These are phyloP conservation scores for Candida xyloterini DNA, from an alignment of 805 yeast species.

Conservation along the genomic window DNA sequence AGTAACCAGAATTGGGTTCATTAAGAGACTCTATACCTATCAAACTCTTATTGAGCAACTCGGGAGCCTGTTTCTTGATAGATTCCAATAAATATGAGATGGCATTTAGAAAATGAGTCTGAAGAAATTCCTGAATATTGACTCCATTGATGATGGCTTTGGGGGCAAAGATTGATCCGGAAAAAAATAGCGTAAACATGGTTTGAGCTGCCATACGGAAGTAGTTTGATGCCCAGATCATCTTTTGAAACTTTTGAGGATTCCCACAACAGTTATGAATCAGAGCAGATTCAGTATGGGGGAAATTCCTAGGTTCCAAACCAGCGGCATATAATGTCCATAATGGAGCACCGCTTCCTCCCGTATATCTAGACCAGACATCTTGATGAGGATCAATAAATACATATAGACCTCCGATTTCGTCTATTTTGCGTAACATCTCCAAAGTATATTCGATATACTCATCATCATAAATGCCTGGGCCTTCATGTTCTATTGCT, in stretches of 20 bases:
- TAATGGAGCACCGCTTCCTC: conserved; percentile 92
- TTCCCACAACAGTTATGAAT: conserved; percentile 57
- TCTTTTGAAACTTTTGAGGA: conserved; percentile 59
- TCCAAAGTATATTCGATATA: conserved; percentile 68
- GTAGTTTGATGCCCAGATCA: conserved; percentile 93
- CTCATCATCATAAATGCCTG: conserved; percentile 75
- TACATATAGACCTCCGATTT: conserved; percentile 72
- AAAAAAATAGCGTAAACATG: conserved; percentile 84
- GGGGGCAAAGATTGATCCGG: conserved; percentile 76
- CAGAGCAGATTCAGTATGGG: conserved; percentile 73
- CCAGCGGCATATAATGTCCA: conserved; percentile 94
- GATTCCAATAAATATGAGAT: conserved; percentile 44
- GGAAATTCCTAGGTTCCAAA: conserved; percentile 70
- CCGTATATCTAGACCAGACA: conserved; percentile 85
- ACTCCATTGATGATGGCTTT: conserved; percentile 64
- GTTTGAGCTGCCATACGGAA: conserved; percentile 68
- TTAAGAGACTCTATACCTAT: conserved; percentile 83
- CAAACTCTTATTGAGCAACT: conserved; percentile 45
- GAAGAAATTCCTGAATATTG: conserved; percentile 78
- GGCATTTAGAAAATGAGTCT: conserved; percentile 56
- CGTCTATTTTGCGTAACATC: conserved; percentile 53
- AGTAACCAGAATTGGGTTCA: conserved; percentile 78
- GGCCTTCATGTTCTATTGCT: conserved; percentile 85
- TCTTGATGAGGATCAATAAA: conserved; percentile 91
- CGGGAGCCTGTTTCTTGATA: conserved; percentile 41